Conservation (phyloP, 2,329 filamentous ascomycete genomes). For the Hypoxylon sp. region DNA sequence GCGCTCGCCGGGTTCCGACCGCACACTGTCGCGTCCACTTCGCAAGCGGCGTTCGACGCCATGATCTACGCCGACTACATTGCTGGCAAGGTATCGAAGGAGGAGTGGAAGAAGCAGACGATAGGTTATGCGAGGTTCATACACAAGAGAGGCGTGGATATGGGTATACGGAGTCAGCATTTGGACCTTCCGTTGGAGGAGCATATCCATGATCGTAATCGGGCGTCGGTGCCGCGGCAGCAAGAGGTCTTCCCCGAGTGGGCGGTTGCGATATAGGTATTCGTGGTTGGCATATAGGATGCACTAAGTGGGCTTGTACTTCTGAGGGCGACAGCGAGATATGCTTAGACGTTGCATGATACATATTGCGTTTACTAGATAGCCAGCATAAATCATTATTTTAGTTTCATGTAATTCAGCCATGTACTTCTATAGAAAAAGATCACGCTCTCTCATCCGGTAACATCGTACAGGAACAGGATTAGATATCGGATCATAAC, state of each 20-base stretch:
- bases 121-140: conserved; percentile 48
- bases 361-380: no score
- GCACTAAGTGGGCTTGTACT: not conserved
- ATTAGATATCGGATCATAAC: no score
- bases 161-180: conserved; percentile 49
- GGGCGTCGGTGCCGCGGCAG: conserved; percentile 45
- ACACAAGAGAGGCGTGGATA: conserved; percentile 48
- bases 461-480: no score
- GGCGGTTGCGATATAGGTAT: conserved; percentile 45
- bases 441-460: no score
- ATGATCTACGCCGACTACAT: conserved; percentile 49
- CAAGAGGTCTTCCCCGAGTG: conserved; percentile 47
- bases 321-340: no score
- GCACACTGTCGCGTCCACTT: conserved; percentile 55
- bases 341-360: no score
- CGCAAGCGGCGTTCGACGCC: conserved; percentile 50
- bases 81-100: conserved; percentile 42
- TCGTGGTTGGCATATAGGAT: no score
- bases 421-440: no score
- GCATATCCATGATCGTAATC: conserved; percentile 48
- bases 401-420: no score
- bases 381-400: no score
- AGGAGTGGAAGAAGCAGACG: conserved; percentile 48
- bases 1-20: conserved; percentile 55
- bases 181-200: conserved; percentile 45